Base-by-base conservation (phyloP, 768 basidiomycete genomes). In the Termitomyces sp. region DNA sequence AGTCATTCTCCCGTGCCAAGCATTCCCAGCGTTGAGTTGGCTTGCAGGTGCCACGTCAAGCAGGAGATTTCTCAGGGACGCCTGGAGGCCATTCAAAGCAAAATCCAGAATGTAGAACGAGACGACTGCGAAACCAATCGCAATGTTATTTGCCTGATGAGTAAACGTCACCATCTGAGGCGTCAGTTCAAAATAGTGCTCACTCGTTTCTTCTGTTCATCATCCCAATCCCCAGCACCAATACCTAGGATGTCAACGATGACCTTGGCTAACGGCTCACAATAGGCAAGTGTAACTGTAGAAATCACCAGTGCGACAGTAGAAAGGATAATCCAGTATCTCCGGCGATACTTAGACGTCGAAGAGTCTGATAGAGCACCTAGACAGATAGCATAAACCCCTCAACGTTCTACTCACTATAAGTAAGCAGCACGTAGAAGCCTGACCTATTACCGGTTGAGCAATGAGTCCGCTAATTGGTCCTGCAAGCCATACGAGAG, bases 311-410 rank as follows among this genome's bases (percentile, higher is more conserved):
- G 82, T 11, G 91, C 85, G 12, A 80, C 69, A 3, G 95, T 95
- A 14, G 95, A 93, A n/a, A 85, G 72, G n/a, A 86, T 75, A 60
- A 99, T 85, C 94, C 94, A 99, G 68, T 88, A 91, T 57, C 97
- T 82, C 50, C 97, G 82, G 45, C 96, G 84, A 69, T 91, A 98
- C 68, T 86, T 88, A 11, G 94, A 97, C 4, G 82, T 78, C 4
- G 95, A 97, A 43, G 92, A 87, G 71, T 99, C 97, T 17, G 96
- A 98, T 66, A 99, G 84, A 12, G 97, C 95, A 60, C 94, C 93
- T 95, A 60, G 52, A 61, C 52, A 61, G 68, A 61, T 50, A 62
- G 68, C 66, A 52, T 70, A 67, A 73, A 70, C 67, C 54, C 61
- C 66, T 65, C 66, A 67, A 23, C 43, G n/a, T 45, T 40, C 44